A percentile compares a stretch with the other conserved stretches of the same genome.
These are phyloP conservation scores for Microascus cirrosus DNA, from an alignment of 2,329 filamentous ascomycete genomes.

Conservation along the genomic window DNA sequence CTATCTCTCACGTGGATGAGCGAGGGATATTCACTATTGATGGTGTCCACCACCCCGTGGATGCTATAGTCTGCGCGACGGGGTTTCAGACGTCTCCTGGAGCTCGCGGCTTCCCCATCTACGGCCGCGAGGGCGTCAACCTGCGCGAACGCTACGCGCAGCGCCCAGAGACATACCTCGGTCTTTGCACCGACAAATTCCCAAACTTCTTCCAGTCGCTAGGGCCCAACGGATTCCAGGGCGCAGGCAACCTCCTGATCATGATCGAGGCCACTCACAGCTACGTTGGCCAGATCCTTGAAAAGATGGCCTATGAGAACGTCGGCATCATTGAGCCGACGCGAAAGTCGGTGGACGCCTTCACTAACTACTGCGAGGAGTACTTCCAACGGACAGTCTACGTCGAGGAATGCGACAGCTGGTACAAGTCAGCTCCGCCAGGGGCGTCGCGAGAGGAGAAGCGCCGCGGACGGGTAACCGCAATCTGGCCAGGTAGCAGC, in stretches of 20 bases:
- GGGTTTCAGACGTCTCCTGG: background rate
- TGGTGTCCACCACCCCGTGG: background rate
- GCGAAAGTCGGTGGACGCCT: background rate
- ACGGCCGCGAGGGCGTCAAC: background rate
- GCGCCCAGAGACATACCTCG: background rate
- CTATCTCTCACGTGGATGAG: background rate
- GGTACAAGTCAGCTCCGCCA: constrained; percentile 2
- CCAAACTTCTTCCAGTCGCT: background rate
- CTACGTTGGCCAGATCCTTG: background rate
- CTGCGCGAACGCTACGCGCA: background rate
- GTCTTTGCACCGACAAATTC: background rate
- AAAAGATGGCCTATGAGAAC: no score
- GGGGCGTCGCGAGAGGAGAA: background rate
- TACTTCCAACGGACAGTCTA: background rate
- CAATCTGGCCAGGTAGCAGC: constrained; percentile 4
- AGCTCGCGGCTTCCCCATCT: background rate
- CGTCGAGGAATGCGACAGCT: background rate
- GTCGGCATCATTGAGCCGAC: background rate
- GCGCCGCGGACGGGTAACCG: background rate
- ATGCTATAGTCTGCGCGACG: background rate
- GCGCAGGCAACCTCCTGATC: background rate
- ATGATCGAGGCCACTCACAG: background rate
- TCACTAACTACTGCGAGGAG: background rate
- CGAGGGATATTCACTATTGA: background rate
- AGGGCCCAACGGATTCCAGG: background rate